These are phyloP conservation scores for Ettlia oleoabundans DNA, from an alignment of 139 green algal species.

Conservation along the genomic window DNA sequence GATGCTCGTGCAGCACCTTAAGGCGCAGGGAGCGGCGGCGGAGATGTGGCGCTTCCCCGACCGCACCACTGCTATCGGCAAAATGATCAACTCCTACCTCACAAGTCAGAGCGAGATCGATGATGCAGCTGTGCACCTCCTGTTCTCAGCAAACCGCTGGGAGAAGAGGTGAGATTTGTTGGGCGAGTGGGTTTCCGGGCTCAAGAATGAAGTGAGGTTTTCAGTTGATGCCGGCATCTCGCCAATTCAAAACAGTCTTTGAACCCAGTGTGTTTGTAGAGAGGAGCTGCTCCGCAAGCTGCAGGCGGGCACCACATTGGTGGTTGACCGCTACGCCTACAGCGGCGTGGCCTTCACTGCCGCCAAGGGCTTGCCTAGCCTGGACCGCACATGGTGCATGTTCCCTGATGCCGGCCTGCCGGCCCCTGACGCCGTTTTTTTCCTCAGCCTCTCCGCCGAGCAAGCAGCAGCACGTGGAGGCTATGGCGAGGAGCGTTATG, in stretches of 20 bases:
- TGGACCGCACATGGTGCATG: constrained; percentile 83
- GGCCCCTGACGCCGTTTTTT: constrained; percentile 88
- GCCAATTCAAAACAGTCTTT: too few species aligned
- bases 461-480: constrained; percentile 69
- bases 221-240: not conserved
- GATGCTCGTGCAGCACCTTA: constrained; percentile 78
- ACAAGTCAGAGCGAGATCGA: constrained; percentile 68
- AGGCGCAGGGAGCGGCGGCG: constrained; percentile 43
- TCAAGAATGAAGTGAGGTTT: too few species aligned
- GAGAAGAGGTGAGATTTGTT: constrained; percentile 80
- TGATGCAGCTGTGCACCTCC: constrained; percentile 84
- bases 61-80: constrained; percentile 81
- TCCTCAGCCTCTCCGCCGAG: constrained; percentile 72
- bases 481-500: constrained; percentile 92
- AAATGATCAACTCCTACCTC: constrained; percentile 92
- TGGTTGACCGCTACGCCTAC: constrained; percentile 95
- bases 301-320: constrained; percentile 77
- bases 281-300: constrained; percentile 70
- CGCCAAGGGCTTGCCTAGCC: constrained; percentile 78
- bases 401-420: constrained; percentile 76
- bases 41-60: constrained; percentile 95
- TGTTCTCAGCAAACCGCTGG: constrained; percentile 95
- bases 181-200: not conserved
- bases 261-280: constrained; percentile 38
- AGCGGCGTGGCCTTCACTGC: constrained; percentile 91